phyloP scores from a whole-genome alignment of 768 basidiomycete genomes.

The Thelephora ganbajun region DNA sequence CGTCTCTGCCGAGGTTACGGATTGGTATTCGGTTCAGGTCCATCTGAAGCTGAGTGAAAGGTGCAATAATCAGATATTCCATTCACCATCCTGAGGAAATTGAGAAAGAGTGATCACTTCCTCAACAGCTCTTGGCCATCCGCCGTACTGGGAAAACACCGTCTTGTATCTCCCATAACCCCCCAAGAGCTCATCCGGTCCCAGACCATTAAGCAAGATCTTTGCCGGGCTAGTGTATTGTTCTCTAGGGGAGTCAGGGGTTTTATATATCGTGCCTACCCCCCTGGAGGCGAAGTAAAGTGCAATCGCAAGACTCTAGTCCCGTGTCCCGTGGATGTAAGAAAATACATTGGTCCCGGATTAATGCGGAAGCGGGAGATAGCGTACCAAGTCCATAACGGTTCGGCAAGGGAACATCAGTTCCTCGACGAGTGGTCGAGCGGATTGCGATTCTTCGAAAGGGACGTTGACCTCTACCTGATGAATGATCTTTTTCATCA shows the following conservation, averaged over 20 bases:
- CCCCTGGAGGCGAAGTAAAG: conserved; percentile 89
- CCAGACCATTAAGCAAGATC: conserved; percentile 82
- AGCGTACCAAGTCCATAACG: conserved; percentile 80
- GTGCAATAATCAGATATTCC: too few relatives aligned
- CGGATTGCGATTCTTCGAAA: conserved; percentile 56
- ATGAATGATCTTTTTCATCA: conserved; percentile 1
- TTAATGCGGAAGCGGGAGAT: too few relatives aligned
- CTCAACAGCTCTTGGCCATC: conserved; percentile 67
- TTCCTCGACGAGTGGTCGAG: conserved; percentile 41
- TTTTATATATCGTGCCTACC: conserved; percentile 37
- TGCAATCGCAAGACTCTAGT: conserved; percentile 80
- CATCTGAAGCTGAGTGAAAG: conserved; percentile 58
- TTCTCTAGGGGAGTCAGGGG: conserved; percentile 20
- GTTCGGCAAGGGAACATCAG: conserved; percentile 71
- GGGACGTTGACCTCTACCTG: conserved; percentile 81
- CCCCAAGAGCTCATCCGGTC: conserved; percentile 90
- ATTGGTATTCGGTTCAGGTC: conserved; percentile 79
- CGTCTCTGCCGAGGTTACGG: conserved; percentile 88
- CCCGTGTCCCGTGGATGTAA: neutral
- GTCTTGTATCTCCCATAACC: conserved; percentile 86
- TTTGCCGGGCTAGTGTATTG: conserved; percentile 63
- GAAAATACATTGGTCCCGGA: neutral
- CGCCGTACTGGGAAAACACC: conserved; percentile 34
- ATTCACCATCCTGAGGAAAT: neutral
- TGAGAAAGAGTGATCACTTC: conserved; percentile 38